Percentiles rank a stretch among this genome's conserved stretches.
phyloP scores from a whole-genome alignment of 2,329 filamentous ascomycete genomes.

The Paracamarosporium sp. region DNA sequence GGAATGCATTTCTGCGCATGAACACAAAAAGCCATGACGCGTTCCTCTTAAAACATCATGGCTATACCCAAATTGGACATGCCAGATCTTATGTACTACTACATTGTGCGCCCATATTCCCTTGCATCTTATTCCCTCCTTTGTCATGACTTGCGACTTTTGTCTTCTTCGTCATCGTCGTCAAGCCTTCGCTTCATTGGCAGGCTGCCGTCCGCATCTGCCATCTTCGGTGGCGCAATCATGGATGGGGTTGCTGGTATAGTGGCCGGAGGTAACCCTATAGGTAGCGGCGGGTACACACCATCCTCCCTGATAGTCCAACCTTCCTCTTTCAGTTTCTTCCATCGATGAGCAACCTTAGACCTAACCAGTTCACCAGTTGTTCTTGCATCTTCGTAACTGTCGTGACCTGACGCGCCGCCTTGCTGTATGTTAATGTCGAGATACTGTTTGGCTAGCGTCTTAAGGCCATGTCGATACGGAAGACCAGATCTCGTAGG shows the following conservation, averaged over 20 bases:
- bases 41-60: too few relatives aligned
- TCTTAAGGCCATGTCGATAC: conserved; percentile 77
- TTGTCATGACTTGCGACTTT: not conserved
- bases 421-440: conserved; percentile 80
- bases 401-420: conserved; percentile 78
- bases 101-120: not conserved
- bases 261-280: conserved; percentile 22
- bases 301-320: conserved; percentile 60
- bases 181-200: conserved; percentile 35
- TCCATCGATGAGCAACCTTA: conserved; percentile 75
- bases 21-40: not conserved
- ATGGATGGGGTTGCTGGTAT: conserved; percentile 20
- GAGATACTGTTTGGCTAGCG: conserved; percentile 73
- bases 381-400: conserved; percentile 86
- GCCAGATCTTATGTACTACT: not conserved
- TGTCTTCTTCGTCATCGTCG: conserved; percentile 4
- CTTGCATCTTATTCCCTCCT: not conserved
- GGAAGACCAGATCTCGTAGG: conserved; percentile 81
- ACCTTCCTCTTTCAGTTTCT: conserved; percentile 67
- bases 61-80: not conserved
- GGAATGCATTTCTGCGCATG: not conserved
- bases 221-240: conserved; percentile 19
- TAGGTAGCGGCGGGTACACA: conserved; percentile 37
- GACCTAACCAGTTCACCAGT: conserved; percentile 84
- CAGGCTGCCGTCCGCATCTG: conserved; percentile 11